Conservation (phyloP, 345 rosid species). For the Eucalyptus decipiens region DNA sequence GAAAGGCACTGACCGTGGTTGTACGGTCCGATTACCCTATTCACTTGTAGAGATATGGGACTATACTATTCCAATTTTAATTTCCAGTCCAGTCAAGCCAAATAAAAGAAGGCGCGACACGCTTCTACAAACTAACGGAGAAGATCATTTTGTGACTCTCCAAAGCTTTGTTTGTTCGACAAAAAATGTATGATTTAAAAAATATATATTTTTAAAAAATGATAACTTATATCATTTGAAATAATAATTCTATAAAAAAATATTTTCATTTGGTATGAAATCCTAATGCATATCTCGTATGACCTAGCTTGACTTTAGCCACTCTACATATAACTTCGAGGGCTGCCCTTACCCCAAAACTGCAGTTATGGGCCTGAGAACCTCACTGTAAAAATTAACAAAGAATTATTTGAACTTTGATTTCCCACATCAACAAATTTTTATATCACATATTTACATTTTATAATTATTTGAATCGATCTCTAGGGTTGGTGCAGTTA, state of each 20-base stretch:
- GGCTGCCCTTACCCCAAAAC: too few species aligned
- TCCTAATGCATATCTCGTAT: too few species aligned
- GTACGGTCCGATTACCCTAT: background rate
- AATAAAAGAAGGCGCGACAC: background rate
- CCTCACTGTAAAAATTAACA: too few species aligned
- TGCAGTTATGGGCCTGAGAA: too few species aligned
- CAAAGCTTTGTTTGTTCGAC: too few species aligned
- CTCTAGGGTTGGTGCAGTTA: background rate
- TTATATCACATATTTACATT: background rate
- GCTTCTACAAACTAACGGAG: background rate
- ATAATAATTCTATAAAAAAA: too few species aligned
- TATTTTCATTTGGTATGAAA: too few species aligned
- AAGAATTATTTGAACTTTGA: background rate
- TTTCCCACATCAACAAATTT: background rate
- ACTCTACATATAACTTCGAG: too few species aligned
- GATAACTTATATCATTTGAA: too few species aligned
- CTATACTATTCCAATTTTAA: background rate
- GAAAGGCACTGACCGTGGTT: background rate
- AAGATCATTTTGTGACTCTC: background rate
- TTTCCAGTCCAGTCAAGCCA: background rate
- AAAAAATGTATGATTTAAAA: too few species aligned
- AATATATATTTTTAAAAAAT: accelerated
- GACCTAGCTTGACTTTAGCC: too few species aligned
- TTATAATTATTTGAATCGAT: background rate
- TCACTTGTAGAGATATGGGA: background rate